Evolutionary conservation across 2,329 filamentous ascomycete genomes (phyloP).

Genomic region (Penicillium palitans): DNA sequence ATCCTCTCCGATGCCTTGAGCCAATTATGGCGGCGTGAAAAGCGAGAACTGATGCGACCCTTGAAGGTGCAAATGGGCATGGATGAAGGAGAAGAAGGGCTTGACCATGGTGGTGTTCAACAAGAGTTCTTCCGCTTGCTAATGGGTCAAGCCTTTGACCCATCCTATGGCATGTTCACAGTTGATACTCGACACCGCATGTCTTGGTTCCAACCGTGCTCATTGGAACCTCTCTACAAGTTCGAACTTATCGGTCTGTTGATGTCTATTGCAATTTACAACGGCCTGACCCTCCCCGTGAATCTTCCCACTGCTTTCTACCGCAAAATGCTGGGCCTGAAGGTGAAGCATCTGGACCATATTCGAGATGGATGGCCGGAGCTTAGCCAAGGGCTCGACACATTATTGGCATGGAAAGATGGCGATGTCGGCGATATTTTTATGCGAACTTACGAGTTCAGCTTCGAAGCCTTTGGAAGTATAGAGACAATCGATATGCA

Average conservation of each 20-base stretch:
- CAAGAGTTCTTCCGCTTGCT: slow-evolving; percentile 92
- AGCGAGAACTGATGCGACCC: slow-evolving; percentile 77
- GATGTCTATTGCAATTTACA: slow-evolving; percentile 88
- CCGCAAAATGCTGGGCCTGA: slow-evolving; percentile 69
- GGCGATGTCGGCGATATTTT: slow-evolving; percentile 81
- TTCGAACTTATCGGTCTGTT: slow-evolving; percentile 86
- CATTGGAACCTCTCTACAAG: slow-evolving; percentile 80
- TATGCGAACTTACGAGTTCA: slow-evolving; percentile 83
- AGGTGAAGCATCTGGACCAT: slow-evolving; percentile 69
- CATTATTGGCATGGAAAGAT: slow-evolving; percentile 75
- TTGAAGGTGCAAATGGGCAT: slow-evolving; percentile 86
- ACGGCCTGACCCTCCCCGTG: slow-evolving; percentile 85
- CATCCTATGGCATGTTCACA: slow-evolving; percentile 74
- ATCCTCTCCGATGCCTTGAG: slow-evolving; percentile 75
- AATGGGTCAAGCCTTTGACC: slow-evolving; percentile 75
- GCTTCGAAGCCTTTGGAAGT: slow-evolving; percentile 59
- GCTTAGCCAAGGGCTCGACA: slow-evolving; percentile 70
- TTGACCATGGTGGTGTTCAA: slow-evolving; percentile 92
- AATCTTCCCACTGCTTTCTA: slow-evolving; percentile 87
- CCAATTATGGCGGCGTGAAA: slow-evolving; percentile 84
- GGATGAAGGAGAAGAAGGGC: slow-evolving; percentile 78
- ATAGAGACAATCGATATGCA: slow-evolving; percentile 58
- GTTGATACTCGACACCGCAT: slow-evolving; percentile 73
- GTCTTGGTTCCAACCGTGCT: slow-evolving; percentile 84
- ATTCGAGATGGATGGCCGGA: slow-evolving; percentile 87